A percentile compares a stretch with the other conserved stretches of the same genome.
These are phyloP conservation scores for Metschnikowia lachancei DNA, from an alignment of 805 yeast species.

Conservation along the genomic window DNA sequence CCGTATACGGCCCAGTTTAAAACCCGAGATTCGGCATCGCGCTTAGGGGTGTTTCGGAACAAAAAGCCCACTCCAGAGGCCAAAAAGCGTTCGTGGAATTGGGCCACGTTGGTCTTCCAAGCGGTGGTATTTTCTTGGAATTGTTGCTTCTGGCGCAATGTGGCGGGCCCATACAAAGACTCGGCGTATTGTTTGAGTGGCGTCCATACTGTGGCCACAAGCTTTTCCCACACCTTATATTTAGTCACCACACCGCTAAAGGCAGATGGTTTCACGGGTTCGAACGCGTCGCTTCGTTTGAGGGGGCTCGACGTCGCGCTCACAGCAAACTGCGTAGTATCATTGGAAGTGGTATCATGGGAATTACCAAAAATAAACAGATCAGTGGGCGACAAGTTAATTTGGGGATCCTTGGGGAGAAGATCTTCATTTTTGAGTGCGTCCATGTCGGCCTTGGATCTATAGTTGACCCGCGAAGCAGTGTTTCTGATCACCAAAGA, in stretches of 20 bases:
- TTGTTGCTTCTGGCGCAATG: conserved; percentile 3
- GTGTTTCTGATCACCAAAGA: conserved; percentile 51
- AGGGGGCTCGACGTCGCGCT: conserved; percentile 17
- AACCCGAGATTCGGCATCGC: conserved; percentile 60
- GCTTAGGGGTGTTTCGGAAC: conserved; percentile 39
- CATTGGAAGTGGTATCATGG: conserved; percentile 9
- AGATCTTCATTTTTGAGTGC: conserved; percentile 24
- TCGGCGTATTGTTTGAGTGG: background rate
- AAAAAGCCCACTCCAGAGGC: conserved; percentile 34
- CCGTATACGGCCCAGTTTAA: conserved; percentile 59
- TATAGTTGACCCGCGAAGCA: conserved; percentile 40
- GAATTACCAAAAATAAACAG: conserved; percentile 39
- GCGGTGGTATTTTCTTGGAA: background rate
- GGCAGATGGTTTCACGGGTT: background rate
- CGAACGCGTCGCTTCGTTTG: conserved; percentile 3
- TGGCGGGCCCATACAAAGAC: conserved; percentile 3
- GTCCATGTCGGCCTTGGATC: conserved; percentile 30
- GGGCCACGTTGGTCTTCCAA: background rate
- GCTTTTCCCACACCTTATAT: background rate
- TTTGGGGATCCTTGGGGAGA: background rate
- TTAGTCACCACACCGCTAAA: background rate
- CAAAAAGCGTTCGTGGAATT: conserved; percentile 27
- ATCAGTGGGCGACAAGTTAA: background rate
- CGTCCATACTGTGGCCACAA: background rate
- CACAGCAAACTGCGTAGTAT: conserved; percentile 14